Percentiles rank a stretch among this genome's conserved stretches.
Conservation (phyloP, 768 basidiomycete species). For the Filobasidium wieringae region DNA sequence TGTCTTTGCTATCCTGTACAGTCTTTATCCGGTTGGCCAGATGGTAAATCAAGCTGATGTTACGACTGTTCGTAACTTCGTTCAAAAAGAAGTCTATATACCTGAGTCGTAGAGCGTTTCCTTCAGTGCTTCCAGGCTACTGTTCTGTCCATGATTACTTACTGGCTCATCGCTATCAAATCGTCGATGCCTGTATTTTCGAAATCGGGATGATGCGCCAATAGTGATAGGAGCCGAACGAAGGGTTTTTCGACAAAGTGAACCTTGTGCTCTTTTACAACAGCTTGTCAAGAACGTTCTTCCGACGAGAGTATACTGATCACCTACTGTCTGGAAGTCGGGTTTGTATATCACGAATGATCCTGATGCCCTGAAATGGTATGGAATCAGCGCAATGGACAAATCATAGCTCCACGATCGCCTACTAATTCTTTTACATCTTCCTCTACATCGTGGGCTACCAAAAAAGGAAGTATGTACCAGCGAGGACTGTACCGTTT, state of each 20-base stretch:
- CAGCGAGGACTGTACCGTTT: constrained; percentile 59
- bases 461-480: constrained; percentile 75
- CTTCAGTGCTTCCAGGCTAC: neutral
- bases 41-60: constrained; percentile 68
- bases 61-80: constrained; percentile 63
- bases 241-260: constrained; percentile 73
- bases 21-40: constrained; percentile 74
- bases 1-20: constrained; percentile 62
- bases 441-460: constrained; percentile 77
- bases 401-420: no score
- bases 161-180: constrained; percentile 71
- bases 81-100: constrained; percentile 83
- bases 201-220: constrained; percentile 94
- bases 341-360: neutral
- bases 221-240: constrained; percentile 68
- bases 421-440: constrained; percentile 62
- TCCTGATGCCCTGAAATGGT: neutral
- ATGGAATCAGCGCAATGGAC: neutral
- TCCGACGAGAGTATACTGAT: neutral
- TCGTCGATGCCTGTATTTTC: constrained; percentile 51
- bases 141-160: constrained; percentile 26
- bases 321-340: neutral
- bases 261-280: no score
- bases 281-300: neutral
- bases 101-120: constrained; percentile 41